A percentile compares a stretch with the other conserved stretches of the same genome.
phyloP scores from a whole-genome alignment of 2,329 filamentous ascomycete genomes.

The Aspergillus chevalieri region DNA sequence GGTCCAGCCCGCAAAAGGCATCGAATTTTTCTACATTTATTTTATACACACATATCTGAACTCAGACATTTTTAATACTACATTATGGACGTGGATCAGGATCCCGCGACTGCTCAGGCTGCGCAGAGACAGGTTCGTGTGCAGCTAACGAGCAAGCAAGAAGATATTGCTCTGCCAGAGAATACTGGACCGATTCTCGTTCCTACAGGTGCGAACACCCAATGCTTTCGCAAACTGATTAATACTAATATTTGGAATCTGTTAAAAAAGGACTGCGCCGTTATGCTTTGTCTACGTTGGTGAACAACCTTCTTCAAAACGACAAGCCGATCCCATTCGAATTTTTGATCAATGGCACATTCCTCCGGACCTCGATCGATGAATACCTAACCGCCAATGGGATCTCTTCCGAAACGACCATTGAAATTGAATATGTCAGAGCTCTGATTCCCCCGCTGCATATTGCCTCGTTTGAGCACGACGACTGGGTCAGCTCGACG shows the following conservation, averaged over 20 bases:
- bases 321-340: conserved; percentile 60
- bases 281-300: conserved; percentile 57
- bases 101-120: conserved; percentile 17
- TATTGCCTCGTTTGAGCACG: conserved; percentile 88
- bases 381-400: conserved; percentile 83
- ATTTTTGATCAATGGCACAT: conserved; percentile 91
- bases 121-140: conserved; percentile 48
- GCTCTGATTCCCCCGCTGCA: conserved; percentile 84
- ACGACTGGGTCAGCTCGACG: conserved; percentile 90
- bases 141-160: conserved; percentile 48
- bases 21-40: conserved; percentile 5
- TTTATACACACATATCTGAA: background rate
- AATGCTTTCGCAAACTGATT: background rate
- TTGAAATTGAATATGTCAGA: conserved; percentile 88
- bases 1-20: conserved; percentile 21
- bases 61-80: background rate
- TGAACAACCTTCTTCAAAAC: conserved; percentile 55
- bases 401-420: conserved; percentile 77
- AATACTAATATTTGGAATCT: conserved; percentile 8
- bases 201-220: conserved; percentile 42
- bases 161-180: conserved; percentile 49
- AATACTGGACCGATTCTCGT: conserved; percentile 53
- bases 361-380: conserved; percentile 81
- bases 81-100: conserved; percentile 22
- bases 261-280: conserved; percentile 45